Evolutionary conservation across 1,284 basidiomycete genomes (phyloP), one percentile per base, ranked within the genome.

Genomic region (Thelephora terrestris): DNA sequence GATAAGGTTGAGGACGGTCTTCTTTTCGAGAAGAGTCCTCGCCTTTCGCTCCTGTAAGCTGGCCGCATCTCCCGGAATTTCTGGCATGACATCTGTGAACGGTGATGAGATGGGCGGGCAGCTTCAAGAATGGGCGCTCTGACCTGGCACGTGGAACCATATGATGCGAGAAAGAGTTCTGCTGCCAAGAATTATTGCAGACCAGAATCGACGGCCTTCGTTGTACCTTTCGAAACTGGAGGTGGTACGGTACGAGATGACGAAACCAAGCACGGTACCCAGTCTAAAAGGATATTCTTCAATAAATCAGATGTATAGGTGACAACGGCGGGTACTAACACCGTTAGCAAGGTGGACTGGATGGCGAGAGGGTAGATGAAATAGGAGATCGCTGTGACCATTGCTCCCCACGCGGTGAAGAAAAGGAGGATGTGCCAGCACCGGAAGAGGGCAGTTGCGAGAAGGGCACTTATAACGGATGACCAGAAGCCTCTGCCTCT

Each of bases 171-270:
- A 71, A 58, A 83, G 70, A 1, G 72, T 78, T 20, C 81, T 68
- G 53, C 68, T 74, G 7, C 74, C 74, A 10, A 80, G 64, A 42
- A 84, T 74, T 47, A 86, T 80, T 53, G 79, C 73, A 4, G 79
- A 79, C 85, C 85, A 89, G 21, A 80, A 65, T 43, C 73, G 64
- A 40, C 85, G 68, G 4, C 85, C 85, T 57, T 89, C 85, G 54
- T 79, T 81, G 63, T 88, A 82, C 18, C 81, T 68, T 57, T 85
- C 83, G 57, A 85, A 87, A 18, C 83, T 83, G 2, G 83, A 82
- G 2, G 82, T 85, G 1, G 85, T 87, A 35, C 84, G 68, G 60
- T 77, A 79, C 1, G 78, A 78, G 47, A 83, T 74, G 35, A 81
- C 73, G 53, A 83, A 81, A 71, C 78, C 79, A 9, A 81, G 66